Evolutionary conservation across 78 protist species (phyloP).

Genomic region (Polysphondylium violaceum): DNA sequence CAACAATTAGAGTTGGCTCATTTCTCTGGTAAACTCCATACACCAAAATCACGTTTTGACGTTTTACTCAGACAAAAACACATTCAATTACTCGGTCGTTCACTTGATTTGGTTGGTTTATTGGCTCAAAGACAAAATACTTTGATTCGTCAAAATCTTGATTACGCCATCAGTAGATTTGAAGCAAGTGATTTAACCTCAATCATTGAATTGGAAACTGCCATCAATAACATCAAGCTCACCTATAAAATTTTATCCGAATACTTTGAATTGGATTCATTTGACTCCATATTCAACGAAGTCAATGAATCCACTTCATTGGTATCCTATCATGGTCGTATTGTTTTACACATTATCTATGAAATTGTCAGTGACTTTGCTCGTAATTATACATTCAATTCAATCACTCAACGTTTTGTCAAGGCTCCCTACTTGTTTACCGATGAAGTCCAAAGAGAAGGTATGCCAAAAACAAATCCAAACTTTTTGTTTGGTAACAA

Average conservation of each 20-base stretch:
- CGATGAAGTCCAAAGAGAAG: slow-evolving; percentile 71
- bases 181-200: slow-evolving; percentile 79
- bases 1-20: slow-evolving; percentile 49
- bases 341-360: slow-evolving; percentile 74
- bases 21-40: slow-evolving; percentile 59
- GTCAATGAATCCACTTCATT: slow-evolving; percentile 86
- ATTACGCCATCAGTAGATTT: slow-evolving; percentile 85
- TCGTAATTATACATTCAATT: slow-evolving; percentile 85
- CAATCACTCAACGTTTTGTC: slow-evolving; percentile 83
- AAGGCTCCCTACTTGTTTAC: slow-evolving; percentile 71
- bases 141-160: slow-evolving; percentile 75
- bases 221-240: slow-evolving; percentile 61
- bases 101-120: slow-evolving; percentile 78
- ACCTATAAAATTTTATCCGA: slow-evolving; percentile 78
- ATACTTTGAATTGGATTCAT: slow-evolving; percentile 83
- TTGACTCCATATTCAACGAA: slow-evolving; percentile 81
- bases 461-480: slow-evolving; percentile 54
- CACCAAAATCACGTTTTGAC: slow-evolving; percentile 85
- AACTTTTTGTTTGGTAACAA: slow-evolving; percentile 81
- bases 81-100: slow-evolving; percentile 87
- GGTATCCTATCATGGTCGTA: slow-evolving; percentile 86
- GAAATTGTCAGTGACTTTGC: slow-evolving; percentile 85
- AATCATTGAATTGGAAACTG: slow-evolving; percentile 86
- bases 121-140: slow-evolving; percentile 88
- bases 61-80: slow-evolving; percentile 87